Percentiles rank a stretch among this genome's conserved stretches.
These are phyloP conservation scores for Cornus suecica DNA, from an alignment of 148 eudicot species.

Conservation along the genomic window DNA sequence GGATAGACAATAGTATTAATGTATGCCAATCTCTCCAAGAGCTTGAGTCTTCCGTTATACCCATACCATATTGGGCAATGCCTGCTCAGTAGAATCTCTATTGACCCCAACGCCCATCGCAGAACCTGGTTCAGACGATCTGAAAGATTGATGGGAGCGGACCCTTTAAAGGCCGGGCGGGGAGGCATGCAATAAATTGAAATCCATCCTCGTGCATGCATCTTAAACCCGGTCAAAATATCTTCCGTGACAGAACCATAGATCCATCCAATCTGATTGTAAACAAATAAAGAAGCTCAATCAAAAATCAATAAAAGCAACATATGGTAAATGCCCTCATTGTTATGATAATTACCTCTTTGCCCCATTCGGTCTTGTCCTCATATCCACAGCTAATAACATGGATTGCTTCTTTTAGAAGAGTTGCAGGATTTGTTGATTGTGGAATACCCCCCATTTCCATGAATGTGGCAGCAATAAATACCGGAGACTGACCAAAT, in stretches of 20 bases:
- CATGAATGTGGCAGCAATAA: constrained; percentile 58
- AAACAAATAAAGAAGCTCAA: not conserved
- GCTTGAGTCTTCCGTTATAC: constrained; percentile 51
- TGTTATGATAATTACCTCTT: not conserved
- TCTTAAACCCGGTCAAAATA: constrained; percentile 78
- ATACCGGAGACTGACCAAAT: constrained; percentile 64
- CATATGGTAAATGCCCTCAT: not conserved
- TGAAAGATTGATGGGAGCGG: constrained; percentile 79
- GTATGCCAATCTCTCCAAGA: constrained; percentile 69
- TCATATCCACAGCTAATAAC: constrained; percentile 62
- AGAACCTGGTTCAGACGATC: constrained; percentile 81
- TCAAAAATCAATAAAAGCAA: not conserved
- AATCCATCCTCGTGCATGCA: constrained; percentile 81
- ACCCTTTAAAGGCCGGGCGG: constrained; percentile 74
- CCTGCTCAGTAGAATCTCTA: constrained; percentile 73
- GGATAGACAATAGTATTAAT: constrained; percentile 68
- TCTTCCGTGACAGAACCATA: constrained; percentile 84
- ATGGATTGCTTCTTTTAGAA: constrained; percentile 33
- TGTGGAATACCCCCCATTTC: constrained; percentile 60
- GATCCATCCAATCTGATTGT: constrained; percentile 74
- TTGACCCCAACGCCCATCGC: constrained; percentile 77
- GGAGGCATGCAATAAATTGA: constrained; percentile 75
- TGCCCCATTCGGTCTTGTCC: constrained; percentile 40
- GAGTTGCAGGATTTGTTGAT: constrained; percentile 44
- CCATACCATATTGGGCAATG: constrained; percentile 86